Evolutionary conservation across 345 rosid species (phyloP).

Genomic region (Microcos paniculata): DNA sequence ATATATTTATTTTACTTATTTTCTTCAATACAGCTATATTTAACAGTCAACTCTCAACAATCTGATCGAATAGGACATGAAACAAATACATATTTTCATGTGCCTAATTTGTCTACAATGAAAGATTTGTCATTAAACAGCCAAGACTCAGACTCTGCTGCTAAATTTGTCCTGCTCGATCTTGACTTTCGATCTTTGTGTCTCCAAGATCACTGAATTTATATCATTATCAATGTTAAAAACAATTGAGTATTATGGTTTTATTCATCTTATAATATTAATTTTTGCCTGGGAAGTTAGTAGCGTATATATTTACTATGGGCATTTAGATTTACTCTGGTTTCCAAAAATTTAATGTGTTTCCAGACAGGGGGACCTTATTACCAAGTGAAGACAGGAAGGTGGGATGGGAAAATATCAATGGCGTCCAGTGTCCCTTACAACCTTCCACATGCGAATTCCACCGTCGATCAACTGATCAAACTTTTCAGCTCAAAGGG

Average conservation of each 20-base stretch:
- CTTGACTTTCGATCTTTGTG: slow-evolving; percentile 1
- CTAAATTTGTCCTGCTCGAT: neutral
- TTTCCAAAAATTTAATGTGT: neutral
- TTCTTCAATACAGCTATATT: slow-evolving; percentile 6
- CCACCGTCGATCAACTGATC: slow-evolving; percentile 61
- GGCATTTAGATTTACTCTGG: neutral
- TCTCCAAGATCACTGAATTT: neutral
- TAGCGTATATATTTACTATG: neutral
- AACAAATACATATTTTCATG: neutral
- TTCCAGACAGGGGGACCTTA: slow-evolving; percentile 75
- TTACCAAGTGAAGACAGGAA: slow-evolving; percentile 78
- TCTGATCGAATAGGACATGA: neutral
- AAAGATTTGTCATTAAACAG: neutral
- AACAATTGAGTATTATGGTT: neutral
- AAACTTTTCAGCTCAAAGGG: slow-evolving; percentile 77
- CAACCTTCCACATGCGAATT: slow-evolving; percentile 64
- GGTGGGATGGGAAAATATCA: slow-evolving; percentile 76
- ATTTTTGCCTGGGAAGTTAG: neutral
- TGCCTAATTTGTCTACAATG: slow-evolving; percentile 2
- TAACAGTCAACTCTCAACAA: neutral
- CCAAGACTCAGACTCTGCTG: neutral
- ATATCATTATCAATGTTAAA: neutral
- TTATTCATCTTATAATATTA: neutral
- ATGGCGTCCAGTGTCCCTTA: slow-evolving; percentile 51
- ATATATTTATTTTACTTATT: neutral